Evolutionary conservation across 1,139 yeast species (phyloP).

Genomic region (Candida glucosophila): DNA sequence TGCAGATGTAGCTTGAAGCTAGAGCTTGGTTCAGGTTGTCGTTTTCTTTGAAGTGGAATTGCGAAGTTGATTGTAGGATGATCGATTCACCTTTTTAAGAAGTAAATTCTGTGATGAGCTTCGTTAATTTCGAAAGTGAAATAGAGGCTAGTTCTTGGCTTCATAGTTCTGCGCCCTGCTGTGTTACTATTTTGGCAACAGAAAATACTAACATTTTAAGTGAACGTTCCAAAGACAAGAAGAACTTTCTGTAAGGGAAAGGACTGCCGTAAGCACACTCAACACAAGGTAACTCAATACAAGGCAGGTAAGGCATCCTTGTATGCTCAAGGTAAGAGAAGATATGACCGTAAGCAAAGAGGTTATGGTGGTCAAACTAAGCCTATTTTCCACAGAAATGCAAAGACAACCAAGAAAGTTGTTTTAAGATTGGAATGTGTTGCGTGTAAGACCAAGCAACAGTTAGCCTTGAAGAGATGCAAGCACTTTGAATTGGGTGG

Average conservation of each 20-base stretch:
- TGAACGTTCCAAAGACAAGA: conserved; percentile 99
- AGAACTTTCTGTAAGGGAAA: conserved; percentile 99
- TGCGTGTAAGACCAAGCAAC: conserved; percentile 97
- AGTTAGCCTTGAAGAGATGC: conserved; percentile 97
- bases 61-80: too few species aligned
- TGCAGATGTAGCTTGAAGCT: too few species aligned
- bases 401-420: conserved; percentile 99
- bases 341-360: conserved; percentile 99
- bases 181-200: too few species aligned
- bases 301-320: conserved; percentile 99
- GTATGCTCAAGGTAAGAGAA: conserved; percentile 99
- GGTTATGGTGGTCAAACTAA: conserved; percentile 99
- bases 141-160: too few species aligned
- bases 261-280: conserved; percentile 99
- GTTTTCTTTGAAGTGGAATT: too few species aligned
- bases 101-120: too few species aligned
- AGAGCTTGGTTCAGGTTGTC: too few species aligned
- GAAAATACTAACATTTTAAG: conserved; percentile 49
- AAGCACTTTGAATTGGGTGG: conserved; percentile 99
- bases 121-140: too few species aligned
- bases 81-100: too few species aligned
- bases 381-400: conserved; percentile 99
- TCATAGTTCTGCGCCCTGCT: too few species aligned
- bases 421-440: conserved; percentile 99
- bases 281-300: conserved; percentile 99